phyloP scores from a whole-genome alignment of 805 yeast species.

The Sungouiozyma intestinalis region DNA sequence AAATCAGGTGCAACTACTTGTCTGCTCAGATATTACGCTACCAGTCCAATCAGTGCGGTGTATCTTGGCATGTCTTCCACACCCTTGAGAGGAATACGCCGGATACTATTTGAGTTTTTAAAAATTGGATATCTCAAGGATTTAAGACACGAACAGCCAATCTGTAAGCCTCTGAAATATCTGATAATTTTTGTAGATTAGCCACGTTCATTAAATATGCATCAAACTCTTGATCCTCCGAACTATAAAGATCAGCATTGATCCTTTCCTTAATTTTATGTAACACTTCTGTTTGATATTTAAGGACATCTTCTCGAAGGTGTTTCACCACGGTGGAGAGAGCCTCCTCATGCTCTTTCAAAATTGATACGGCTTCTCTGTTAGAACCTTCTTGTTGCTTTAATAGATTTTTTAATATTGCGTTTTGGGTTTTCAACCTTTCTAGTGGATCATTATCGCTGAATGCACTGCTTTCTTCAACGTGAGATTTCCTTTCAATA shows the following conservation, averaged over 20 bases:
- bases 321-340: conserved; percentile 11
- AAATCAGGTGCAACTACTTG: no score
- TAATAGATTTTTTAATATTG: conserved; percentile 3
- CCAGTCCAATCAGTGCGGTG: no score
- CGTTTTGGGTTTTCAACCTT: conserved; percentile 2
- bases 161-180: conserved; percentile 14
- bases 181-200: conserved; percentile 13
- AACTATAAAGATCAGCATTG: conserved; percentile 8
- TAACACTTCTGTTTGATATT: conserved; percentile 8
- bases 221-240: conserved; percentile 16
- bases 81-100: no score
- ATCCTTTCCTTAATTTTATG: conserved; percentile 7
- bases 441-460: not conserved
- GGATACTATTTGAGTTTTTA: no score
- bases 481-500: no score
- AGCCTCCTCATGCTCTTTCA: conserved; percentile 14
- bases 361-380: conserved; percentile 9
- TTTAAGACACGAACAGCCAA: not conserved
- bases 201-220: conserved; percentile 12
- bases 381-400: conserved; percentile 5
- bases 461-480: no score
- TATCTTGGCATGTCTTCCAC: no score
- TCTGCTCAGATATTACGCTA: no score
- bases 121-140: no score
- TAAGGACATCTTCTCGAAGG: conserved; percentile 13